A percentile compares a stretch with the other conserved stretches of the same genome.
phyloP scores from a whole-genome alignment of 2,329 filamentous ascomycete species.

The Phyllosticta citribraziliensis region DNA sequence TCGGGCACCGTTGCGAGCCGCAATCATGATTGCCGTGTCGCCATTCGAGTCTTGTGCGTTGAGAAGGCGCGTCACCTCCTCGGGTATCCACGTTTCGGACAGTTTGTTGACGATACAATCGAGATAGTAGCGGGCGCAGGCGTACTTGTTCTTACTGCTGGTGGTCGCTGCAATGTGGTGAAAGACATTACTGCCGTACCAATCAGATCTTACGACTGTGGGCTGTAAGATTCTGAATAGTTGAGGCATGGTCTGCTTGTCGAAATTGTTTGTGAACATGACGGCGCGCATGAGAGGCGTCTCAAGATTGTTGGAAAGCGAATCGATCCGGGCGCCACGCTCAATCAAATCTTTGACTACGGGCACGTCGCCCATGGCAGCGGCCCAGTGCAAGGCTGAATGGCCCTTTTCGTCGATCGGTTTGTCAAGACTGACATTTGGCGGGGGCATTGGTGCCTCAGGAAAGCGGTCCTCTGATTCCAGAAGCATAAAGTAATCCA shows the following conservation, averaged over 20 bases:
- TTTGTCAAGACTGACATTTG: conserved; percentile 80
- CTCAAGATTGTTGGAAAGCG: conserved; percentile 56
- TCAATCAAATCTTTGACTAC: conserved; percentile 80
- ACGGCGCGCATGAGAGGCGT: conserved; percentile 92
- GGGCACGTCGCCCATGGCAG: conserved; percentile 91
- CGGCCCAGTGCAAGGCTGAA: conserved; percentile 92
- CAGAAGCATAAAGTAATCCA: conserved; percentile 91
- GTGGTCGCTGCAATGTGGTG: conserved; percentile 91
- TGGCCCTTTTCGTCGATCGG: conserved; percentile 90
- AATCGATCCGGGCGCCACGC: conserved; percentile 65
- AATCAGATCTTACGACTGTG: conserved; percentile 71
- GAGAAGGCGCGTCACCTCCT: conserved; percentile 67
- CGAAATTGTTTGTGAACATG: conserved; percentile 93
- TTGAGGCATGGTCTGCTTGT: conserved; percentile 80
- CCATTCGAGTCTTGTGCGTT: conserved; percentile 77
- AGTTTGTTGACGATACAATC: conserved; percentile 85
- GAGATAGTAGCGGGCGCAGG: conserved; percentile 85
- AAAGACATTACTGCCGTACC: conserved; percentile 76
- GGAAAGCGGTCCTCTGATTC: conserved; percentile 64
- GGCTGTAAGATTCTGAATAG: conserved; percentile 75
- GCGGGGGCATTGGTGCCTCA: conserved; percentile 65
- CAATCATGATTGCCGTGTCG: conserved; percentile 82
- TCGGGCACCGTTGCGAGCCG: conserved; percentile 78
- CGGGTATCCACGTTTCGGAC: conserved; percentile 63
- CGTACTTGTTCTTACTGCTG: conserved; percentile 73